These are phyloP conservation scores for Myriosclerotinia curreyana DNA, from an alignment of 2,329 filamentous ascomycete species.

Conservation along the genomic window DNA sequence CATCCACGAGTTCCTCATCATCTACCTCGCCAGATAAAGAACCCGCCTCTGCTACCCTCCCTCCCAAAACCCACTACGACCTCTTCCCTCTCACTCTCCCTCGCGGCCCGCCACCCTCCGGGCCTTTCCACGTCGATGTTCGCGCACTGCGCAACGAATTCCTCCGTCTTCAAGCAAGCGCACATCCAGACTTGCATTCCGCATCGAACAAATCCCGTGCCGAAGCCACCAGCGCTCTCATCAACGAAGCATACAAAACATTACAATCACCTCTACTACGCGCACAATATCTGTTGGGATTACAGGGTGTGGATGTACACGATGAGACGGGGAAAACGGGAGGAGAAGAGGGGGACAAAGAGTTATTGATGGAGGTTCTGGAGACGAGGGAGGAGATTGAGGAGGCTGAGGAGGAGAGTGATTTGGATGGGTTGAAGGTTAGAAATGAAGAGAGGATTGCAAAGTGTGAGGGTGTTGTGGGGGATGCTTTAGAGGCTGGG, in stretches of 20 bases:
- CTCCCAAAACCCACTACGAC: slow-evolving; percentile 67
- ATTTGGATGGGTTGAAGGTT: slow-evolving; percentile 55
- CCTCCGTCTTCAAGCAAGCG: slow-evolving; percentile 72
- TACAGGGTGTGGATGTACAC: slow-evolving; percentile 68
- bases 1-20: background rate
- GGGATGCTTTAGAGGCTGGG: slow-evolving; percentile 60
- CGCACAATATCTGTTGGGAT: slow-evolving; percentile 79
- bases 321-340: slow-evolving; percentile 60
- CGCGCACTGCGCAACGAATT: slow-evolving; percentile 77
- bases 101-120: slow-evolving; percentile 69
- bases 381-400: slow-evolving; percentile 76
- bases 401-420: slow-evolving; percentile 64
- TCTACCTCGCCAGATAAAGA: background rate
- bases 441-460: slow-evolving; percentile 68
- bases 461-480: slow-evolving; percentile 61
- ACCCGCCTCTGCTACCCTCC: background rate
- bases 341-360: slow-evolving; percentile 64
- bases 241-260: slow-evolving; percentile 91
- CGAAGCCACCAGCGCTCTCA: slow-evolving; percentile 73
- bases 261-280: slow-evolving; percentile 73
- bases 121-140: slow-evolving; percentile 72
- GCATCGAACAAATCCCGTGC: slow-evolving; percentile 56
- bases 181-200: slow-evolving; percentile 65
- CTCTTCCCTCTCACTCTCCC: slow-evolving; percentile 83
- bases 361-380: slow-evolving; percentile 73